Base-by-base conservation (phyloP, 2,329 filamentous ascomycete genomes). In the Nemania sp. region DNA sequence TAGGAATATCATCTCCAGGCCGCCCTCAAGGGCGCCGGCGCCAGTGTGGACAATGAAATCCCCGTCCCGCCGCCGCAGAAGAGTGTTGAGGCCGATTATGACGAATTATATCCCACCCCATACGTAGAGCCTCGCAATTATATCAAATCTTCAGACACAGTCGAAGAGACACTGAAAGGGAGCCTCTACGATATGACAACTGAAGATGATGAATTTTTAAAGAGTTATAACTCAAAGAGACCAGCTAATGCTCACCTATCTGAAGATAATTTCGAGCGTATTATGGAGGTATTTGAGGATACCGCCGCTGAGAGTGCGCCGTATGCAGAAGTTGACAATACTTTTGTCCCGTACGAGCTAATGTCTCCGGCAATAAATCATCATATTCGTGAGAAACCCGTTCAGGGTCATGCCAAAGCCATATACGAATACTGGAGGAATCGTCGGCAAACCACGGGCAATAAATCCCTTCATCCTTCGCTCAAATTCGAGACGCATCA, bases 1-100 rank as follows among this genome's bases (percentile, higher is more conserved):
- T 77, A 97, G 94, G 94, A 98, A 91, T 94, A 93, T 84, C 94
- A 98, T 90, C 86, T 98, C 73, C 94, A 98, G 84, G 93, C 91
- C 70, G 93, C 94, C 72, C 81, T 89, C 64, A 87, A 85, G 73
- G 85, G 86, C 68, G 82, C 84, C 6, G 86, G 86, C 22, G 84
- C 83, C 26, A 86, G 84, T 71, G 85, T 84, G 76, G 84, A 88
- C 66, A 86, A 87, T 79, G 87, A 89, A 75, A 90, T 91, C 71
- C 89, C 89, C 38, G 89, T 90, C 20, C 89, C 89, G 69, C 89
- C 89, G 74, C 87, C 89, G 15, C 80, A 89, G 77, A 84, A 89
- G 81, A 89, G 87, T 75, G 62, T 66, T 3, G 82, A 85, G 72
- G 84, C 95, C 81, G 88, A 93, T 81, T 99, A 98, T 90, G 93